Conservation (phyloP, 177 flowering plant genomes). For the Tripterygium wilfordii region DNA sequence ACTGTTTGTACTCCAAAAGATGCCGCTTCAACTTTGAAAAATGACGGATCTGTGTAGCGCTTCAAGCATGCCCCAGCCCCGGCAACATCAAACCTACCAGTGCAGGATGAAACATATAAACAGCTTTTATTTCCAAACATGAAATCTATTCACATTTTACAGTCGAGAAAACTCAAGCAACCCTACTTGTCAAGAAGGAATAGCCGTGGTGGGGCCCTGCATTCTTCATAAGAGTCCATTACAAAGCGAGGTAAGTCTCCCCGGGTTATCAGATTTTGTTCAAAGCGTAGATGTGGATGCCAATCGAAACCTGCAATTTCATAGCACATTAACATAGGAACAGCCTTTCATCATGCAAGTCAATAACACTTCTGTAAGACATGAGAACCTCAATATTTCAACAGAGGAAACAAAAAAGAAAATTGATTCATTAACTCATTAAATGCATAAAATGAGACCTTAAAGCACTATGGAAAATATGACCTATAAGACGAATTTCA, state of each 20-base stretch:
- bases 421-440: too few relatives aligned
- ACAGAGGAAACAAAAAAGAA: too few relatives aligned
- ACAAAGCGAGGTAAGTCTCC: conserved; percentile 94
- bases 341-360: neutral
- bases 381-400: too few relatives aligned
- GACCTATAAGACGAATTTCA: too few relatives aligned
- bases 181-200: conserved; percentile 98
- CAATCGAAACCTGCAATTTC: conserved; percentile 70
- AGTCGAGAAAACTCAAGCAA: too few relatives aligned
- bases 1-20: conserved; percentile 20
- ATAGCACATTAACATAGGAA: neutral
- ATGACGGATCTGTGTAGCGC: conserved; percentile 95
- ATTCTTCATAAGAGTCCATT: conserved; percentile 96
- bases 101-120: neutral
- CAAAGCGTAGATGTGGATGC: conserved; percentile 66
- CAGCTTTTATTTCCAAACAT: neutral
- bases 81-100: conserved; percentile 85
- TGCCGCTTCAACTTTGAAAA: conserved; percentile 55
- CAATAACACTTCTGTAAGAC: too few relatives aligned
- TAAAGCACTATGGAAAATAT: too few relatives aligned
- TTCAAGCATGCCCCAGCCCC: conserved; percentile 99
- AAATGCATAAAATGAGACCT: too few relatives aligned
- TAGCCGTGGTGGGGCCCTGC: conserved; percentile 89
- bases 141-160: too few relatives aligned
- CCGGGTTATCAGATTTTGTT: conserved; percentile 61